A percentile compares a stretch with the other conserved stretches of the same genome.
phyloP scores from a whole-genome alignment of 2,329 filamentous ascomycete genomes.

The Trichoderma aggressivum region DNA sequence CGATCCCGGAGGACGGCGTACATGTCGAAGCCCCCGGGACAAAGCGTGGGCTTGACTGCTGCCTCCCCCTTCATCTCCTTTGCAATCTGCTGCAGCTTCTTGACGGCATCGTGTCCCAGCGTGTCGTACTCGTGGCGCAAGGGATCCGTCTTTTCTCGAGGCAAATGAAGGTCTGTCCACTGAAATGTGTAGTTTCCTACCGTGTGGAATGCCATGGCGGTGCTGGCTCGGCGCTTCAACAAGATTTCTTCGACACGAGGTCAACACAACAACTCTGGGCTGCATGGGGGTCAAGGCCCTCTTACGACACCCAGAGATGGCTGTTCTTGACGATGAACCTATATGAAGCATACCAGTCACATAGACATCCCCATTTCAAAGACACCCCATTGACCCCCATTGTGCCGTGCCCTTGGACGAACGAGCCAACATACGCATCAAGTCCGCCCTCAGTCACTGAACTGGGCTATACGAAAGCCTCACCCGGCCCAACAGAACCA shows the following conservation, averaged over 20 bases:
- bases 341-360: neutral
- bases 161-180: conserved; percentile 24
- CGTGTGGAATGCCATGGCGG: conserved; percentile 8
- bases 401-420: neutral
- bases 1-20: conserved; percentile 16
- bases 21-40: neutral
- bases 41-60: neutral
- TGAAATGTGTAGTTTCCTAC: conserved; percentile 23
- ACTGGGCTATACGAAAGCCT: neutral
- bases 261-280: neutral
- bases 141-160: conserved; percentile 17
- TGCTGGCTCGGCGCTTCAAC: neutral
- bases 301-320: neutral
- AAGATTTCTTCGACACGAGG: too few relatives aligned
- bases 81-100: conserved; percentile 20
- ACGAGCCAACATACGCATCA: neutral
- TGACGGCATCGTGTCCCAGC: conserved; percentile 21
- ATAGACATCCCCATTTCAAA: neutral
- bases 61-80: conserved; percentile 13
- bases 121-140: conserved; percentile 24
- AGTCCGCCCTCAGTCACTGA: neutral
- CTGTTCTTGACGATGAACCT: neutral
- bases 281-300: neutral
- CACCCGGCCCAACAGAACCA: neutral
- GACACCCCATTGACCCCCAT: neutral